Evolutionary conservation across 2,329 filamentous ascomycete species (phyloP).

Genomic region (Onygenales sp.): DNA sequence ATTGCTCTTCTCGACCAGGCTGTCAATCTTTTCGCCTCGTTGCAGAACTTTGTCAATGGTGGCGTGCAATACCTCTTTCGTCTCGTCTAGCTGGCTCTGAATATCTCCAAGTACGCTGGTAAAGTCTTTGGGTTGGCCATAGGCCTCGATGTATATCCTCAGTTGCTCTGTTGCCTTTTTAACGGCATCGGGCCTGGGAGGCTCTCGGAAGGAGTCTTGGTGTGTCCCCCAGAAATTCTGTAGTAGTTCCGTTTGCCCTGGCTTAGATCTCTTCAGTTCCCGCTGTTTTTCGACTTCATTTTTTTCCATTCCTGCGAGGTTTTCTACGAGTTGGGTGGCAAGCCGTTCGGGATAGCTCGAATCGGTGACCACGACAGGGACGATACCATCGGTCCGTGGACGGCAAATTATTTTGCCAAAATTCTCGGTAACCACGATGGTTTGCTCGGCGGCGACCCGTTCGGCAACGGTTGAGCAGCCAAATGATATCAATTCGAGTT

Average conservation of each 20-base stretch:
- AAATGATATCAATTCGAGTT: constrained; percentile 1
- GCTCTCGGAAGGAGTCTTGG: too few species aligned
- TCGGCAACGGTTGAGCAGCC: background rate
- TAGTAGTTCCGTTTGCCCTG: too few species aligned
- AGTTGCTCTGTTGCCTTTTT: too few species aligned
- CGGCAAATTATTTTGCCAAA: background rate
- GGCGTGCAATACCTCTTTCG: constrained; percentile 94
- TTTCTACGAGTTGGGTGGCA: constrained; percentile 40
- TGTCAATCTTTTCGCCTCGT: constrained; percentile 93
- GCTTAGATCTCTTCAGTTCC: too few species aligned
- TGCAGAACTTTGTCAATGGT: constrained; percentile 64
- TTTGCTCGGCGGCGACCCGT: constrained; percentile 44
- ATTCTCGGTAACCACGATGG: background rate
- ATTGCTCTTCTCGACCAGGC: constrained; percentile 86
- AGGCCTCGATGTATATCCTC: too few species aligned
- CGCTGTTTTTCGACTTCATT: too few species aligned
- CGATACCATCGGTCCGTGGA: constrained; percentile 54
- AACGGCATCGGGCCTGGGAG: constrained; percentile 18
- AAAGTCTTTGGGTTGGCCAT: too few species aligned
- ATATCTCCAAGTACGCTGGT: too few species aligned
- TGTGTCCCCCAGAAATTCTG: too few species aligned
- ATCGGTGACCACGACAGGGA: constrained; percentile 63
- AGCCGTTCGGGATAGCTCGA: constrained; percentile 37
- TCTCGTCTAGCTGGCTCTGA: constrained; percentile 67
- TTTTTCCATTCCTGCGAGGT: constrained; percentile 4